These are phyloP conservation scores for Ascochyta koolunga DNA, from an alignment of 2,329 filamentous ascomycete genomes.

Conservation along the genomic window DNA sequence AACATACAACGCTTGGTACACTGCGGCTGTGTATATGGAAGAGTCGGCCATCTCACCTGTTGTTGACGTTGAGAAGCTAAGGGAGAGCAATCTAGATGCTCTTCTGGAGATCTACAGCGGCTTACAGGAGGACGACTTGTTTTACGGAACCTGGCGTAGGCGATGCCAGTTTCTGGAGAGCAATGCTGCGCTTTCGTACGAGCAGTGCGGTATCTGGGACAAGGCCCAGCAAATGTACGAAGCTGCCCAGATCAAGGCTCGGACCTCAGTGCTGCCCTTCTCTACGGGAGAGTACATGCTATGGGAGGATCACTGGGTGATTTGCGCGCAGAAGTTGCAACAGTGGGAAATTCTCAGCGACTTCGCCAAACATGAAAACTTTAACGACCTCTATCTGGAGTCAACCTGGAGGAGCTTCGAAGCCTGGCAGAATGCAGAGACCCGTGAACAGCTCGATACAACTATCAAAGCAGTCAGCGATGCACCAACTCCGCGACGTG, in stretches of 20 bases:
- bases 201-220: slow-evolving; percentile 99
- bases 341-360: slow-evolving; percentile 99
- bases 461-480: slow-evolving; percentile 98
- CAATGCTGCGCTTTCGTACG: slow-evolving; percentile 94
- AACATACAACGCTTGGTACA: slow-evolving; percentile 97
- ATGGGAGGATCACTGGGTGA: slow-evolving; percentile 99
- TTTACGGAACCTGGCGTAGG: slow-evolving; percentile 95
- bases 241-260: slow-evolving; percentile 92
- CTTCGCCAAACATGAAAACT: slow-evolving; percentile 98
- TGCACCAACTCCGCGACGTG: slow-evolving; percentile 87
- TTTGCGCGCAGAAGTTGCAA: slow-evolving; percentile 96
- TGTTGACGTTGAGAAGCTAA: slow-evolving; percentile 79
- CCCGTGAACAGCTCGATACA: slow-evolving; percentile 86
- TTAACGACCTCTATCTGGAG: slow-evolving; percentile 93
- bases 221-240: slow-evolving; percentile 98
- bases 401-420: slow-evolving; percentile 95
- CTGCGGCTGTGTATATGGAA: slow-evolving; percentile 87
- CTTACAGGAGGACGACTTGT: slow-evolving; percentile 93
- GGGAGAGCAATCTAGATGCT: slow-evolving; percentile 95
- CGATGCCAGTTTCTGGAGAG: slow-evolving; percentile 97
- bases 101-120: slow-evolving; percentile 91
- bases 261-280: slow-evolving; percentile 94
- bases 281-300: slow-evolving; percentile 97
- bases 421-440: slow-evolving; percentile 86
- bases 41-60: slow-evolving; percentile 84